Evolutionary conservation across 257 asterid genomes (phyloP), one percentile per base, ranked within the genome.

Genomic region (Voacanga thouarsii): DNA sequence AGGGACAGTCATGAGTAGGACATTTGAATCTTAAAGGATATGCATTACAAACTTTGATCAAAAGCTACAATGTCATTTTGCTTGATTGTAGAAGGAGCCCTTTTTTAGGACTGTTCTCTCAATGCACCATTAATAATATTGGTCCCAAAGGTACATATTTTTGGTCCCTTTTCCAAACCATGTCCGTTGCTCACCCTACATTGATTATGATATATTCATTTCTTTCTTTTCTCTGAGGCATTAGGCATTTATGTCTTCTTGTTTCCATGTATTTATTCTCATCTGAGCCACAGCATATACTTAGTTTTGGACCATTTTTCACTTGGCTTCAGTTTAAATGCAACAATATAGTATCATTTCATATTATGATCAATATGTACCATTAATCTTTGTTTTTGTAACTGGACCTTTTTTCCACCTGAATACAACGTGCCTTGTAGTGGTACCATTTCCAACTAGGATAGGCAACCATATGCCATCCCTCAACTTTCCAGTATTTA

Each of bases 121-220:
- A 80, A 68, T 75, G 75, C 83, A 59, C 75, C 37, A 77, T 47
- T 78, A 33, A 71, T 28, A 45, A 44, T 21, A 74, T 85, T 88
- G 92, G 94, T 86, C 93, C 97, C 89, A 82, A 83, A 61, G 28
- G 75, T 68, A 9, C 7, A 41, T 81, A 72, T 74, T 41, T 74
- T 77, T 80, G 89, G 83, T 71, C 85, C 85, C 82, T 80, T 76
- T 76, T 3, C 21, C 68, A 83, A 83, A 59, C 83, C 75, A 72
- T 89, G 97, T 92, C 91, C 83, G 89, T 84, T 76, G 89, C 89
- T 89, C 87, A 82, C 90, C 93, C 93, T 84, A 89, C 97, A 88
- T 9, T 76, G 84, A 89, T 77, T 83, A 77, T 78, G 87, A 87
- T 82, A 60, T 67, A 30, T 78, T 43, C 37, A 75, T 71, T 60